Evolutionary conservation across 2,329 filamentous ascomycete genomes (phyloP).

Genomic region (Amylocarpus encephaloides): DNA sequence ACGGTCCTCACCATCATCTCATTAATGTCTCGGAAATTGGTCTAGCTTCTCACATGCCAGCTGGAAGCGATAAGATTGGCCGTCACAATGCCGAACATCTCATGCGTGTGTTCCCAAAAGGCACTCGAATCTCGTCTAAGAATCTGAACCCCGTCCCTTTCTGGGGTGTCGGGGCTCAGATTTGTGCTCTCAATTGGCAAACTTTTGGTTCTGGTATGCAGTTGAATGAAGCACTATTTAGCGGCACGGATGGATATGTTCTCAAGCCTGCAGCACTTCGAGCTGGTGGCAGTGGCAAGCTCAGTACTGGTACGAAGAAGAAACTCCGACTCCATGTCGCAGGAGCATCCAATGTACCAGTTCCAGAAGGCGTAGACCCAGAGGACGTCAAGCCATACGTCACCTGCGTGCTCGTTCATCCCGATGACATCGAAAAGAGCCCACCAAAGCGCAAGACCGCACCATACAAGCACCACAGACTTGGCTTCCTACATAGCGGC

Average conservation of each 20-base stretch:
- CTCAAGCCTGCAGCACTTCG: slow-evolving; percentile 58
- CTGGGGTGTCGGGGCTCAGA: slow-evolving; percentile 62
- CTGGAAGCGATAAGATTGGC: slow-evolving; percentile 42
- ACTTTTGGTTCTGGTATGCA: slow-evolving; percentile 60
- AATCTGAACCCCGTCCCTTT: slow-evolving; percentile 59
- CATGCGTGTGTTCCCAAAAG: slow-evolving; percentile 67
- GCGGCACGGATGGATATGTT: slow-evolving; percentile 57
- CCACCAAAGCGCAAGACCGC: slow-evolving; percentile 56
- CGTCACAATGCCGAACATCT: slow-evolving; percentile 57
- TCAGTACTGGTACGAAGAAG: slow-evolving; percentile 41
- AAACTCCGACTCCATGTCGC: slow-evolving; percentile 52
- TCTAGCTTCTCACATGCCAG: slow-evolving; percentile 45
- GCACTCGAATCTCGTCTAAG: slow-evolving; percentile 59
- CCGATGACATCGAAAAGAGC: slow-evolving; percentile 41
- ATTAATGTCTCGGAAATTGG: slow-evolving; percentile 65
- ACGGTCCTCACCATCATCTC: slow-evolving; percentile 55
- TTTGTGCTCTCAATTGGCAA: slow-evolving; percentile 66
- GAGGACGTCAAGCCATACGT: slow-evolving; percentile 57
- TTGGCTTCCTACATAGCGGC: slow-evolving; percentile 50
- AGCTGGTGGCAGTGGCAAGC: slow-evolving; percentile 44
- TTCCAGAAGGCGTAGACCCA: slow-evolving; percentile 43
- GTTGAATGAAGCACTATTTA: slow-evolving; percentile 62
- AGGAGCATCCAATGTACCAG: slow-evolving; percentile 55
- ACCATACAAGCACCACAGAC: slow-evolving; percentile 53
- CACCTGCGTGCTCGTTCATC: slow-evolving; percentile 58